Evolutionary conservation across 2,329 filamentous ascomycete genomes (phyloP), one percentile per base, ranked within the genome.

Genomic region (Orbilia brochopaga): DNA sequence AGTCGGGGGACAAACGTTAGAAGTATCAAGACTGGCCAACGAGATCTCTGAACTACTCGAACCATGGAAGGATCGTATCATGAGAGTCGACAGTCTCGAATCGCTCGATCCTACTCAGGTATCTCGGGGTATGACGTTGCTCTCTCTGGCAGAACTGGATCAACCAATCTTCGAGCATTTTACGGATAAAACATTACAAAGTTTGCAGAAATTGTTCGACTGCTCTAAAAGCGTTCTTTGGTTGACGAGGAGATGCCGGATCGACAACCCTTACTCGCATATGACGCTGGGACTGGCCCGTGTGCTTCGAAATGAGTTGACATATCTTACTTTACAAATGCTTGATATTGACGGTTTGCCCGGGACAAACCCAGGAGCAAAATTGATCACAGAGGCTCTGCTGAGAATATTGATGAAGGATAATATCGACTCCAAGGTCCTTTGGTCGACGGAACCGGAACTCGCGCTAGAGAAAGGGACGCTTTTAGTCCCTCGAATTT

Each of bases 211-310:
- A 61, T 23, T 21, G 77, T 10, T 74, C 74, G 35, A 51, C 11
- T 19, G 37, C 0, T 24, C 27, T 1, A 40, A 67, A 21, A 73
- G 64, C 6, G 67, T 78, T 0, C 52, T 78, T 6, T 77, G 76
- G 76, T 75, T 75, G 13, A 76, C 76, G 1, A 65, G 67, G 40
- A 76, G 76, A 42, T 65, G 74, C 6, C 72, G 72, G 5, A 42
- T 27, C 2, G 69, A 74, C 1, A 73, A 74, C 44, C 75, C 76
- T 0, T 74, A 77, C 54, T 55, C 73, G 19, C 74, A 74, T 30
- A 76, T 76, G 6, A 72, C 69, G 0, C 64, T 63, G 0, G 74
- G 74, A 7, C 44, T 48, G 11, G 44, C 44, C 21, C 44, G 44
- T 48, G 21, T 32, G 3, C 27, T 32, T 4, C 3, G 27, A 8